Percentiles rank a stretch among this genome's conserved stretches.
phyloP scores from a whole-genome alignment of 169 alveolate species.

The Eimeria necatrix region DNA sequence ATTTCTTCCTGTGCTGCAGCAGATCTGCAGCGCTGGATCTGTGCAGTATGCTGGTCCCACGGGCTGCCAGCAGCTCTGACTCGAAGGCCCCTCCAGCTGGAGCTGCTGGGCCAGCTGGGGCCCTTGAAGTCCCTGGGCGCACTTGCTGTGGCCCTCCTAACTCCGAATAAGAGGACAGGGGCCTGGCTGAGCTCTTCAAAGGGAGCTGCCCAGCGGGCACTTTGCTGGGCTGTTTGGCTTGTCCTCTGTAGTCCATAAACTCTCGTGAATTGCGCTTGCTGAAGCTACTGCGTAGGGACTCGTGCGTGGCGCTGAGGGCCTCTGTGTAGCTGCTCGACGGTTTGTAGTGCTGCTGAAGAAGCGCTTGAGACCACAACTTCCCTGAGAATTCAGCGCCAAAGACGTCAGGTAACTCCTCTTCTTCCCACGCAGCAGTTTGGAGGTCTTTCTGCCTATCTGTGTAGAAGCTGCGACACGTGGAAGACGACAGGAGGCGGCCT shows the following conservation, averaged over 20 bases:
- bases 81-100: neutral
- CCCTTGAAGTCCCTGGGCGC: neutral
- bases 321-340: neutral
- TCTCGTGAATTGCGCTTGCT: neutral
- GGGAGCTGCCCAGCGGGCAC: conserved; percentile 44
- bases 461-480: too few relatives aligned
- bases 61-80: neutral
- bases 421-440: neutral
- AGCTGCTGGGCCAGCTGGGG: neutral
- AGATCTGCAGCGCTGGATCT: conserved; percentile 41
- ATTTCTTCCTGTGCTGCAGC: neutral
- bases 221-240: neutral
- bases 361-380: neutral
- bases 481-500: too few relatives aligned
- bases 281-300: neutral
- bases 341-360: neutral
- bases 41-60: neutral
- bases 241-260: neutral
- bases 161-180: conserved; percentile 1
- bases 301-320: neutral
- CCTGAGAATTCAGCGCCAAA: neutral
- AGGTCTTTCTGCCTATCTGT: too few relatives aligned
- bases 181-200: conserved; percentile 36
- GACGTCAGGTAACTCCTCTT: neutral
- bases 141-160: neutral